Base-by-base conservation (phyloP, 768 basidiomycete species). In the Nevesoporus exiguus region DNA sequence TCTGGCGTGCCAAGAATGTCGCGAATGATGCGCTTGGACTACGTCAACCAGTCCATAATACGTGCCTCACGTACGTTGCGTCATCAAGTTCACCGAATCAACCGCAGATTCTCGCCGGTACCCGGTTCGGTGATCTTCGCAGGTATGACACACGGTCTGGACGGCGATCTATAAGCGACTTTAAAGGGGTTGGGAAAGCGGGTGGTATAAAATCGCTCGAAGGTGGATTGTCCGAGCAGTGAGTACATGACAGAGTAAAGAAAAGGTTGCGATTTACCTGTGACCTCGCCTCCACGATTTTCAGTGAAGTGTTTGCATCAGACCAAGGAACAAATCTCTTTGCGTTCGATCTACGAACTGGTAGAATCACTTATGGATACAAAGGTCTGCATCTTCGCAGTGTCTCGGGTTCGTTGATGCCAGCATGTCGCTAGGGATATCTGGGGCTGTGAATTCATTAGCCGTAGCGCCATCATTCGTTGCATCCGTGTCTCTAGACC, bases 1-100 rank as follows among this genome's bases (percentile, higher is more conserved):
- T 86, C 5, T 94, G 92, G 92, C 76, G 91, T 52, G 90, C 90
- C 10, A 88, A 86, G 69, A 93, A 94, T 66, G 87, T 90, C 5
- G 78, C 83, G n/a, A 88, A 92, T 60, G 91, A 94, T 61, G 66
- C 73, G 43, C 76, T 94, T 5, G 81, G 80, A 45, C 78, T 94
- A 15, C 85, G 92, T 14, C 87, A 88, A 60, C 90, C 90, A 0
- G 80, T 93, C 42, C 82, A 86, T 33, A 86, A 90, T 52, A 86
- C 85, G 0, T 79, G 84, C 14, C 73, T 94, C 25, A 71, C 82
- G 3, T 89, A 83, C 62, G 66, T 90, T 3, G 69, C 76, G 7
- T 64, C 76, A 5, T 73, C 74, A 58, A 29, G 61, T 11, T 25
- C 67, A 56, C n/a, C 67, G 52, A 51, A 60, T 37, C 68, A 71